Evolutionary conservation across 106 monocot species (phyloP), one percentile per base, ranked within the genome.

Genomic region (Vanilla planifolia): DNA sequence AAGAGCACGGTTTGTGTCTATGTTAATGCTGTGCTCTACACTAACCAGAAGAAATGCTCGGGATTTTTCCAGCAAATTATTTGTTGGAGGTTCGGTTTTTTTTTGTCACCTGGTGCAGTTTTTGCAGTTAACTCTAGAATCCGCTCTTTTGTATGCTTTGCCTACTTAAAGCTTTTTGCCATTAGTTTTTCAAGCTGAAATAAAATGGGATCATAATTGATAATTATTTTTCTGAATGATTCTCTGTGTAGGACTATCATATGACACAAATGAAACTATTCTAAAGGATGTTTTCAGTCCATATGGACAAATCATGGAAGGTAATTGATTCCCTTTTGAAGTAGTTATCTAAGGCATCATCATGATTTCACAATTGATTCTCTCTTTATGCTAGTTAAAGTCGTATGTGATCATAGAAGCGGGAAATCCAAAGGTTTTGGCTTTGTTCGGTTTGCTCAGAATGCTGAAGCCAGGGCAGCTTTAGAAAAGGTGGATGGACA

Each of bases 391-490:
- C 25, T 68, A 88, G 76, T 76, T 19, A 79, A 74, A 55, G 82
- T 88, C 11, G 73, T 83, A 75, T 88, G 87, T 43, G 73, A 82
- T 79, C 69, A 73, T 42, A 50, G 35, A 27, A 88, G 65, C 21
- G 76, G 87, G 43, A 79, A 70, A 44, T 88, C 87, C 21, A 83
- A 83, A 75, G 82, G 87, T 9, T 88, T 60, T 71, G 87, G 87
- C 8, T 88, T 88, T 59, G 69, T 88, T 8, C 73, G 58, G 33
- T 88, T 79, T 71, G 62, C 70, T 29, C 60, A 30, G 13, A 67
- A 73, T 76, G 59, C 16, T 60, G 82, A 69, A 35, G 82, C 82
- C 1, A 45, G 36, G 3, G 55, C 16, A 46, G 79, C 87, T 67
- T 23, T 79, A 23, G 46, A 82, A 33, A 61, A 73, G 52, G 83